Evolutionary conservation across 805 yeast species (phyloP), one percentile per base, ranked within the genome.

Genomic region (Diddensiella santjacobensis): DNA sequence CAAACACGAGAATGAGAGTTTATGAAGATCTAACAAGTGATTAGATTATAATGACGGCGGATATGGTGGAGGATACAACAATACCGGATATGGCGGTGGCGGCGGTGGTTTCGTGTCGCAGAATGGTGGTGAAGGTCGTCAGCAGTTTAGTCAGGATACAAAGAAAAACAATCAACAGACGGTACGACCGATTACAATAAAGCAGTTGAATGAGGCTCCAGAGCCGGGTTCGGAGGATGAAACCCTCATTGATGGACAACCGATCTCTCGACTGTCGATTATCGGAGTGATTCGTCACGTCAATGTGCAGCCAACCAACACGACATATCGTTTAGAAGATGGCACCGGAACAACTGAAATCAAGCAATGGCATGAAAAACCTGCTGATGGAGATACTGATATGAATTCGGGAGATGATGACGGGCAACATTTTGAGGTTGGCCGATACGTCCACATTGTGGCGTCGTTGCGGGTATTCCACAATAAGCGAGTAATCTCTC

Each of bases 341-440:
- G 85, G 87, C 11, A 80, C 89, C 0, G 87, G 87, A 1, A 57
- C 71, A 1, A 62, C 75, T 11, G 79, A 78, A n/a, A 70, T 80
- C 48, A 69, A 78, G 48, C 70, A 72, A 49, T 80, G 84, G 81
- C 63, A 62, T 53, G 65, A 67, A 47, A 64, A 65, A 6, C 57
- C 48, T 13, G 44, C 29, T 17, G 55, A 45, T 18, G 40, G 22
- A 19, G 45, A 41, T 23, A 23, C 22, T 80, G 50, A 40, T 18
- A 57, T 56, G 60, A 22, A 60, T 54, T 47, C 64, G 54, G 11
- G 29, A 5, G 40, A 45, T 70, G 67, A 49, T 45, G 61, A 41
- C 17, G 46, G 15, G 4, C 51, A 45, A 22, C 40, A 45, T 66
- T 72, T 40, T 66, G 77, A 45, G 66, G 56, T 45, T 3, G 68